Evolutionary conservation across 2,329 filamentous ascomycete species (phyloP), one percentile per base, ranked within the genome.

Genomic region (Hirsutella minnesotensis): DNA sequence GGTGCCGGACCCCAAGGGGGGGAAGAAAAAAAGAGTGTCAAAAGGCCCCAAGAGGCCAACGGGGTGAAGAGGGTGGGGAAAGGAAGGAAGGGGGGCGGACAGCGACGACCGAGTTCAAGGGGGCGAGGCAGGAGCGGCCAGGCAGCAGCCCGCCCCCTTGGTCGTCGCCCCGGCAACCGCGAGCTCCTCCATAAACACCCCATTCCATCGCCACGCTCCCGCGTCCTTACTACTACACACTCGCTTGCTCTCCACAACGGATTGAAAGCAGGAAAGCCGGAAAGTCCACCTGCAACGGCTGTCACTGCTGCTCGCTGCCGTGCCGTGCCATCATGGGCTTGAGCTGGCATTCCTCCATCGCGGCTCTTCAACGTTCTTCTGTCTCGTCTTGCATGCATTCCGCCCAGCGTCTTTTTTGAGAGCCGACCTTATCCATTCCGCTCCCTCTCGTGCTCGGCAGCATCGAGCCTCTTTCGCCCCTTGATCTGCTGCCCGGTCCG

Each of bases 101-200:
- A 27, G 24, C 24, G 24, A 27, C 7, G 24, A 12, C 7, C 7
- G 24, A 12, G 24, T 12, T 27, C 12, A 27, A 7, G 24, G 24
- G 24, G 24, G 24, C 24, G 24, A 12, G 24, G 24, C 24, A 12
- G 24, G 24, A 27, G 24, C 12, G 24, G 7, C 24, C 24, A 27
- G 24, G 24, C 24, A 27, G 24, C 24, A 27, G 24, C 24, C 24
- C 24, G 24, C 24, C 24, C 24, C 24, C 24, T 7, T 27, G 24
- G 7, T 31, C 34, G 45, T 51, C 40, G 38, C 45, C 45, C 24
- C 45, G 22, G 45, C 48, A 50, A 51, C 49, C 33, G 10, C 20
- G 24, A 21, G 29, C 44, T 46, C 48, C 48, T 44, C 49, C 44
- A 49, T 49, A 49, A 51, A 50, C 48, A 51, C 24, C 41, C 40